phyloP scores from a whole-genome alignment of 1,284 basidiomycete genomes.

The Naganishia sp. region DNA sequence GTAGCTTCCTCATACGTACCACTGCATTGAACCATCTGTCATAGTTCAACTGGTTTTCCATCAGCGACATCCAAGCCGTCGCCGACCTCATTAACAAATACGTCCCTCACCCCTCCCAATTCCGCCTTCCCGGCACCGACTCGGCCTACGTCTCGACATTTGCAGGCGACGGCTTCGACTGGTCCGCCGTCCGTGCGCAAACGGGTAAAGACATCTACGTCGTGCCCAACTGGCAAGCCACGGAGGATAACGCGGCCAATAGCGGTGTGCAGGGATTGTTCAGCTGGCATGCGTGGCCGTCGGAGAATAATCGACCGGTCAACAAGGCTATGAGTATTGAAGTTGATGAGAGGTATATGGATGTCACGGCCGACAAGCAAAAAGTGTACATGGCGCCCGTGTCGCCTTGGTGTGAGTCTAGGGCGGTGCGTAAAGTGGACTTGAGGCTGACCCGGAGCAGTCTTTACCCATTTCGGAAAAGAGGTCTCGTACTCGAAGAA shows the following conservation, averaged over 20 bases:
- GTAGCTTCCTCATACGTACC: neutral
- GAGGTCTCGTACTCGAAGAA: slow-evolving; percentile 52
- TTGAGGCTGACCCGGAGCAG: slow-evolving; percentile 28
- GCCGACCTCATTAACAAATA: slow-evolving; percentile 41
- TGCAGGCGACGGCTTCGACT: slow-evolving; percentile 51
- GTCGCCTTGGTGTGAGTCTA: slow-evolving; percentile 49
- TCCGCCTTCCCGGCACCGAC: slow-evolving; percentile 42
- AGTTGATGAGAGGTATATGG: slow-evolving; percentile 44
- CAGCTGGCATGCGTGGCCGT: slow-evolving; percentile 53
- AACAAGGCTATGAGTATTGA: slow-evolving; percentile 39
- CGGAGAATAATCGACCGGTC: slow-evolving; percentile 47
- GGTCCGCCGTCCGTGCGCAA: slow-evolving; percentile 36
- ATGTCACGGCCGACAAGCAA: slow-evolving; percentile 29
- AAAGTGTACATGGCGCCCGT: slow-evolving; percentile 53
- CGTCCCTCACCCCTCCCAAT: slow-evolving; percentile 40
- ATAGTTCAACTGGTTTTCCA: slow-evolving; percentile 50
- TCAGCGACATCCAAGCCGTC: slow-evolving; percentile 36
- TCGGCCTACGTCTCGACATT: slow-evolving; percentile 50
- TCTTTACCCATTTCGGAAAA: slow-evolving; percentile 52
- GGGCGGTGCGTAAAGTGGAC: too few species aligned
- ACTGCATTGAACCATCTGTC: neutral
- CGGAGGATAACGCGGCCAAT: slow-evolving; percentile 36
- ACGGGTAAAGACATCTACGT: slow-evolving; percentile 44
- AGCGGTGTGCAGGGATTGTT: slow-evolving; percentile 45
- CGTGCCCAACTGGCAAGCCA: slow-evolving; percentile 47